Base-by-base conservation (phyloP, 2,329 filamentous ascomycete species). In the Colletotrichum spinosum region DNA sequence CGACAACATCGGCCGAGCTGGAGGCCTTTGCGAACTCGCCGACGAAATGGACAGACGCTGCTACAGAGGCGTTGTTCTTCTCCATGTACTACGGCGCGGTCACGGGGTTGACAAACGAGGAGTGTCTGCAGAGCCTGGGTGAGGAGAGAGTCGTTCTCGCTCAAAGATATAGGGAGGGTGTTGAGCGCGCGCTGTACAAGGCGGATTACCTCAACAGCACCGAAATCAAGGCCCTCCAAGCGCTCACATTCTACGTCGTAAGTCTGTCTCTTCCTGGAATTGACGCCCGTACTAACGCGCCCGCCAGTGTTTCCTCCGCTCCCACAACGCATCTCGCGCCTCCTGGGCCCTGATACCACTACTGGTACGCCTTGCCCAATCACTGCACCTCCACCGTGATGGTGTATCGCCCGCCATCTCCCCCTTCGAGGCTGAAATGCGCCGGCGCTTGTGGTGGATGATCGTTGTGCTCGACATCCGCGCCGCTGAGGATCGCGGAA, bases 381-480 rank as follows among this genome's bases (percentile, higher is more conserved):
- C 76, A 1, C 71, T 79, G 15, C 72, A 74, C 41, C 72, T 84
- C 5, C 80, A 83, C 57, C 78, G 77, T 6, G 82, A 84, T 67
- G 77, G 78, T 4, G 73, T 75, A 42, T 75, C 75, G 6, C 71
- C 72, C 6, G 69, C 72, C 1, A 75, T 78, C 49, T 69, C 76
- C 0, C 81, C 84, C 0, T 90, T 86, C 67, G 83, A 89, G 61
- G 81, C 81, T 3, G 85, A 90, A 73, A 83, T 89, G 76, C 82
- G 88, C 17, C 82, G 88, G 8, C 81, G 88, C 3, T 72, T 90
- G 0, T 90, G 88, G 84, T 86, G 86, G 77, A 86, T 89, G 68
- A 81, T 90, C n/a, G 73, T 88, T 37, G 80, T 88, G n/a, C 79
- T 90, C 2, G 88, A 91, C 68, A 78, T 83, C 35, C 82, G 84